These are phyloP conservation scores for Fusarium sp. DNA, from an alignment of 2,329 filamentous ascomycete genomes.

Conservation along the genomic window DNA sequence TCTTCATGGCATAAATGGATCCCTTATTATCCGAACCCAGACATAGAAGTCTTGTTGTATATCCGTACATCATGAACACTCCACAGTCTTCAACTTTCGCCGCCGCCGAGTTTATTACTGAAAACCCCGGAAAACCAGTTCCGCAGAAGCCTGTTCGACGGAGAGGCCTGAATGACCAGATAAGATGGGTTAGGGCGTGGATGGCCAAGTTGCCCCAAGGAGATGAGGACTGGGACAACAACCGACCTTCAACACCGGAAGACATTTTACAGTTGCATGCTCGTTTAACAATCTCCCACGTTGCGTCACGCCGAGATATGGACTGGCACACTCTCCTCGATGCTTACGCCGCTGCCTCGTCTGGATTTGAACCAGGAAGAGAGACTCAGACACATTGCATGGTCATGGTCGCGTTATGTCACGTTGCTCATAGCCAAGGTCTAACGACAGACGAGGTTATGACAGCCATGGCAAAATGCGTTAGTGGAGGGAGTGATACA, in stretches of 20 bases:
- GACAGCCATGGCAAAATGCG: slow-evolving; percentile 43
- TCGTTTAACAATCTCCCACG: slow-evolving; percentile 39
- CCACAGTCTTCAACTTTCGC: slow-evolving; percentile 36
- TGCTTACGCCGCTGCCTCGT: slow-evolving; percentile 41
- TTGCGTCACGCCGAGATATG: slow-evolving; percentile 39
- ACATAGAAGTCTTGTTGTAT: slow-evolving; percentile 26
- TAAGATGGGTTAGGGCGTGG: slow-evolving; percentile 45
- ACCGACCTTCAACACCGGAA: slow-evolving; percentile 39
- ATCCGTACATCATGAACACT: slow-evolving; percentile 35
- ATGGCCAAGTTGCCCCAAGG: slow-evolving; percentile 45
- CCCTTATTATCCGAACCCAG: slow-evolving; percentile 21
- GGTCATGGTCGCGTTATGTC: slow-evolving; percentile 45
- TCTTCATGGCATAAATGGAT: slow-evolving; percentile 34
- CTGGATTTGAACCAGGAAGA: slow-evolving; percentile 38
- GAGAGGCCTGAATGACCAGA: slow-evolving; percentile 43
- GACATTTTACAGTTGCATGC: slow-evolving; percentile 38
- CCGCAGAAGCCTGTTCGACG: slow-evolving; percentile 44
- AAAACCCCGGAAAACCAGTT: slow-evolving; percentile 42
- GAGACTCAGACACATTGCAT: slow-evolving; percentile 45
- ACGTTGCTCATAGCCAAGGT: slow-evolving; percentile 42
- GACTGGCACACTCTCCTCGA: slow-evolving; percentile 43
- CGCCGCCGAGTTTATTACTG: slow-evolving; percentile 43
- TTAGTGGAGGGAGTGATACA: slow-evolving; percentile 44
- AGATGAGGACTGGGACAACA: slow-evolving; percentile 46
- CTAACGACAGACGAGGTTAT: slow-evolving; percentile 39